phyloP scores from a whole-genome alignment of 768 basidiomycete genomes.

The Multifurca ochricompacta region DNA sequence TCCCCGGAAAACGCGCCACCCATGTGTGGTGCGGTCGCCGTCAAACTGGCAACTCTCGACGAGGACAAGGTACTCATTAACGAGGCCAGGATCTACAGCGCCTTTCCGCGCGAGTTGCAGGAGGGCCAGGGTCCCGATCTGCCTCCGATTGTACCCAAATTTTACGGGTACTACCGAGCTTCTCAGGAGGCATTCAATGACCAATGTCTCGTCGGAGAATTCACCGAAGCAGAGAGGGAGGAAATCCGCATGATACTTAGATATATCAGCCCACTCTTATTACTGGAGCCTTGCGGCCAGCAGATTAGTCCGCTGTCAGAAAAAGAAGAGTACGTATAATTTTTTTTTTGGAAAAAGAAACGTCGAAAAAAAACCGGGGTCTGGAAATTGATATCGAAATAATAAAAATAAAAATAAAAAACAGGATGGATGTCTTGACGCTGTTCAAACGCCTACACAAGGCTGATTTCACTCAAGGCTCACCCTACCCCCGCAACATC shows the following conservation, averaged over 20 bases:
- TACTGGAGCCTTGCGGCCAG: constrained; percentile 42
- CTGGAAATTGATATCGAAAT: not conserved
- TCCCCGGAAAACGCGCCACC: constrained; percentile 19
- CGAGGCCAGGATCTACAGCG: constrained; percentile 40
- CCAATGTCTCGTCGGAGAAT: not conserved
- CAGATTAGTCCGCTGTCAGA: constrained; percentile 28
- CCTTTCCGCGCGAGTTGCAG: constrained; percentile 38
- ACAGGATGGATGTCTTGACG: constrained; percentile 25
- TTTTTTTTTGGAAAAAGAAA: not conserved
- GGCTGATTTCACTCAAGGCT: constrained; percentile 35
- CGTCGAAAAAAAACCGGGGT: not conserved
- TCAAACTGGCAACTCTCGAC: constrained; percentile 21
- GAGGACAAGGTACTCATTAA: constrained; percentile 21
- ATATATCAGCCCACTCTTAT: constrained; percentile 33
- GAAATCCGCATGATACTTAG: not conserved
- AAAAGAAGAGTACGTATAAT: constrained; percentile 7
- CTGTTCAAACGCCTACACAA: constrained; percentile 36
- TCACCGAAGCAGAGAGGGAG: not conserved
- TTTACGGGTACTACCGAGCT: constrained; percentile 51
- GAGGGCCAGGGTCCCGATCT: constrained; percentile 44
- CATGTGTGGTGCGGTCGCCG: constrained; percentile 21
- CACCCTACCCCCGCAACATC: constrained; percentile 37
- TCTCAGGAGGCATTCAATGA: constrained; percentile 8
- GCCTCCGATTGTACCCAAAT: constrained; percentile 50
- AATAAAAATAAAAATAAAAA: not conserved